Evolutionary conservation across 75 land plant species (phyloP), one percentile per base, ranked within the genome.

Genomic region (Picea sitchensis): DNA sequence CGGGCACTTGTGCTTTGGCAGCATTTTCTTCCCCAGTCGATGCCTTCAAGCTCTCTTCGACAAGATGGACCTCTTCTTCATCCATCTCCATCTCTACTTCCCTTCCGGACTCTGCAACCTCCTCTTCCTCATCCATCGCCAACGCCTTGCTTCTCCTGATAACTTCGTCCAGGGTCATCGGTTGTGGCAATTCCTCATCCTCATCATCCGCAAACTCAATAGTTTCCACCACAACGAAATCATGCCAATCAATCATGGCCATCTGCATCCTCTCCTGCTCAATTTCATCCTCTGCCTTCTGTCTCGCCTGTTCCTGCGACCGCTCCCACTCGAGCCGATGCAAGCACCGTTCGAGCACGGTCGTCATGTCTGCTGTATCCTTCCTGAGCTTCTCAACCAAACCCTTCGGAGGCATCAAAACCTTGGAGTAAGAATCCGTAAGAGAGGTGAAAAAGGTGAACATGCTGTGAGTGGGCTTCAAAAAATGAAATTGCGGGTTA

Each of bases 231-330:
- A 96, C 99, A 76, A 95, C 96, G 82, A 96, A 96, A 84, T 96
- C 99, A 83, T 96, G 99, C 99, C 99, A 96, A 82, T 96, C 99
- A 60, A 96, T 96, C 88, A 90, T 86, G 7, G 94, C 95, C 99
- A 96, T 96, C 83, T 89, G 91, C 84, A 93, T 59, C 54, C 99
- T 87, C 82, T 96, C 99, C 77, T 96, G 93, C 85, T 96, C 99
- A 41, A 91, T 93, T 75, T 96, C 99, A 81, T 95, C 95, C 81
- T 96, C 99, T 57, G 95, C 95, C 84, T 93, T 96, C 85, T 96
- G 99, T 56, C 99, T 85, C 2, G 95, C 99, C 87, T 91, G 92
- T 78, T 93, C 99, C 80, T 96, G 99, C n/a, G 99, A 95, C 68
- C 87, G 81, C 63, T 95, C 99, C 99, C 99, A 96, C 61, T 96